Evolutionary conservation across 1,284 basidiomycete species (phyloP).

Genomic region (Leccinum cinnamomeum): DNA sequence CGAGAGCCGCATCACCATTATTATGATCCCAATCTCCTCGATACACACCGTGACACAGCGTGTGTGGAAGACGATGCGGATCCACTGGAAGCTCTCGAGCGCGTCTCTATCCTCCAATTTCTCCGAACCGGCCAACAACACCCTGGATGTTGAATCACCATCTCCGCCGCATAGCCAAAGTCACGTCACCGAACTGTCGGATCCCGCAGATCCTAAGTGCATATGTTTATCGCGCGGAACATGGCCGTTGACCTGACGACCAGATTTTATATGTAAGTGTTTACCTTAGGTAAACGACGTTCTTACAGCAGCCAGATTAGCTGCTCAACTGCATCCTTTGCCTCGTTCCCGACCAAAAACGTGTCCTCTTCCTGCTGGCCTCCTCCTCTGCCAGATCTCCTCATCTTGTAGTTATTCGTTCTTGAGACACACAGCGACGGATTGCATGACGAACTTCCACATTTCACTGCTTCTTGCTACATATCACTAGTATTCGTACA

Average conservation of each 20-base stretch:
- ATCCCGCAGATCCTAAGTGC: no score
- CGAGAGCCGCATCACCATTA: no score
- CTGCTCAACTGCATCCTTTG: not conserved
- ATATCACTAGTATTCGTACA: not conserved
- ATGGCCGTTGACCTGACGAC: not conserved
- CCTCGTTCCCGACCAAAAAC: slow-evolving; percentile 16
- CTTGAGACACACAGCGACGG: not conserved
- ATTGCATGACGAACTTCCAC: not conserved
- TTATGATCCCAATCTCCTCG: no score
- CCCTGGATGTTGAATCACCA: not conserved
- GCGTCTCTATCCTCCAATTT: not conserved
- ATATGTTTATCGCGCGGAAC: not conserved
- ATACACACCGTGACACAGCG: not conserved
- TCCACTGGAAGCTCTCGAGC: not conserved
- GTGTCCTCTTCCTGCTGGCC: not conserved
- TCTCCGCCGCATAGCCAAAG: not conserved
- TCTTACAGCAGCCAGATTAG: not conserved
- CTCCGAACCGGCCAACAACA: not conserved
- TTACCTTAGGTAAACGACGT: not conserved
- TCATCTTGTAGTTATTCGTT: not conserved
- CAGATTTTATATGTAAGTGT: not conserved
- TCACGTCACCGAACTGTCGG: not conserved
- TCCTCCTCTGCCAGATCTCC: not conserved
- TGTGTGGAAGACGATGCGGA: not conserved
- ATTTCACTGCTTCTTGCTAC: not conserved